A percentile compares a stretch with the other conserved stretches of the same genome.
Conservation (phyloP, 148 eudicot genomes). For the Diospyros kaki region DNA sequence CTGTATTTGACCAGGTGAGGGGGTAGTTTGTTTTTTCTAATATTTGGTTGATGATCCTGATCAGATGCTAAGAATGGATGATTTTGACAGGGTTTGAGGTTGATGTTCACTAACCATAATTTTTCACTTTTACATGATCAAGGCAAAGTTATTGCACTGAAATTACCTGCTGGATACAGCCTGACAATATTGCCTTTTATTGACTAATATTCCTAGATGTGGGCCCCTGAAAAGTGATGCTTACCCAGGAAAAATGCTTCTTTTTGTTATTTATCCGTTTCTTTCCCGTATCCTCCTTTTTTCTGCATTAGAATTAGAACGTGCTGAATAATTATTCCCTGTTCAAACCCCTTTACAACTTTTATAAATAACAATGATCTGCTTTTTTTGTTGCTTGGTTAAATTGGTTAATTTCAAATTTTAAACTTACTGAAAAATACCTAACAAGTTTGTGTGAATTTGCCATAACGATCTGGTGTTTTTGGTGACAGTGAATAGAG, state of each 20-base stretch:
- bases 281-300: too few relatives aligned
- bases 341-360: neutral
- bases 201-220: neutral
- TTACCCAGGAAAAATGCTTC: neutral
- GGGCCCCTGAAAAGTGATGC: neutral
- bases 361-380: neutral
- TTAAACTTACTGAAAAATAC: too few relatives aligned
- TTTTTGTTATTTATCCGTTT: too few relatives aligned
- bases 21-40: too few relatives aligned
- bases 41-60: too few relatives aligned
- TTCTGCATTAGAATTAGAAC: neutral
- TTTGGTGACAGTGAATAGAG: conserved; percentile 37
- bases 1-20: too few relatives aligned
- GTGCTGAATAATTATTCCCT: neutral
- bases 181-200: neutral
- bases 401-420: neutral
- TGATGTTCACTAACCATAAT: too few relatives aligned
- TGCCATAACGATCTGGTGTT: neutral
- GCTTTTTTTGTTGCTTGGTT: neutral
- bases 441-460: neutral
- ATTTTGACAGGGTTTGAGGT: too few relatives aligned
- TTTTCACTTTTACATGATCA: too few relatives aligned
- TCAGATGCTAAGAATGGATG: too few relatives aligned
- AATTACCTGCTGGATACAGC: neutral
- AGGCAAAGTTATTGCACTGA: too few relatives aligned